Percentiles rank a stretch among this genome's conserved stretches.
Conservation (phyloP, 1,284 basidiomycete genomes). For the Trametes hirsuta region DNA sequence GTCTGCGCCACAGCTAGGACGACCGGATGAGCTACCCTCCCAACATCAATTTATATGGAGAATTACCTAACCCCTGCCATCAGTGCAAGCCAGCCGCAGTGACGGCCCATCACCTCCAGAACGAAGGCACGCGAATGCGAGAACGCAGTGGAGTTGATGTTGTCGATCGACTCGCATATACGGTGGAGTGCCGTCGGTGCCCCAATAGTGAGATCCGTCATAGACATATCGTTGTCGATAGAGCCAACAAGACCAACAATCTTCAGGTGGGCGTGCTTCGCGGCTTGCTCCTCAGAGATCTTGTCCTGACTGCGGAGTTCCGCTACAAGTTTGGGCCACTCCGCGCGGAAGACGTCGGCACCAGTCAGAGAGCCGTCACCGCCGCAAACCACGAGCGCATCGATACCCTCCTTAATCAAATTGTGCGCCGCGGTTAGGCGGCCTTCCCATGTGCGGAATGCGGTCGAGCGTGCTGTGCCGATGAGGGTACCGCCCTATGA, state of each 20-base stretch:
- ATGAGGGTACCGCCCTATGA: conserved; percentile 91
- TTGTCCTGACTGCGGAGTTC: conserved; percentile 66
- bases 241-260: conserved; percentile 98
- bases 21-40: background rate
- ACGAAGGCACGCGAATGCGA: conserved; percentile 98
- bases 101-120: conserved; percentile 97
- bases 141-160: conserved; percentile 95
- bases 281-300: conserved; percentile 78
- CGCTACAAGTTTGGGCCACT: conserved; percentile 88
- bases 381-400: conserved; percentile 95
- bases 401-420: conserved; percentile 94
- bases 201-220: conserved; percentile 97
- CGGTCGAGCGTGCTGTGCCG: conserved; percentile 89
- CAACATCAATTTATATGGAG: background rate
- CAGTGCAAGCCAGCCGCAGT: conserved; percentile 97
- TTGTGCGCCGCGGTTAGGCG: conserved; percentile 88
- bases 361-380: conserved; percentile 97
- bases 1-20: conserved; percentile 86
- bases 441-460: conserved; percentile 89
- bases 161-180: conserved; percentile 98
- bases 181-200: conserved; percentile 94
- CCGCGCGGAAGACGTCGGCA: conserved; percentile 90
- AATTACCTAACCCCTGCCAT: conserved; percentile 87
- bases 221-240: conserved; percentile 99
- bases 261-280: conserved; percentile 81